These are phyloP conservation scores for Talaromyces nanjingensis DNA, from an alignment of 495 filamentous ascomycete species.

Conservation along the genomic window DNA sequence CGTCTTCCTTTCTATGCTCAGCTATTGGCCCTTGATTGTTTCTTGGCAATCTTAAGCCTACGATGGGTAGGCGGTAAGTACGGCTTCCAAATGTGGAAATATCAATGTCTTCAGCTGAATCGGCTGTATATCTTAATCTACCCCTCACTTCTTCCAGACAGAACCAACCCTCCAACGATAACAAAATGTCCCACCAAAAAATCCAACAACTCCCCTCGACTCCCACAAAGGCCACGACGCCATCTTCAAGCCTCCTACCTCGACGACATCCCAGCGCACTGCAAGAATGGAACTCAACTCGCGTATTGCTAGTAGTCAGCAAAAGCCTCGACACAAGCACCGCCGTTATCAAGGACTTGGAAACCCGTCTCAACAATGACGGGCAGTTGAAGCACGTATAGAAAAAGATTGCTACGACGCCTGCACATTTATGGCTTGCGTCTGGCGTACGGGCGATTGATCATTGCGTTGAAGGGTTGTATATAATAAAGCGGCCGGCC, in stretches of 20 bases:
- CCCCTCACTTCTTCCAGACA: neutral
- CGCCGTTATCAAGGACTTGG: neutral
- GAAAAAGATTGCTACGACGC: neutral
- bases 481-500: neutral
- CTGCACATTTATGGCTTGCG: neutral
- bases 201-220: neutral
- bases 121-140: neutral
- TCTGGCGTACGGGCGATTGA: neutral
- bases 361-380: neutral
- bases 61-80: neutral
- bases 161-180: neutral
- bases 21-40: neutral
- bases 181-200: neutral
- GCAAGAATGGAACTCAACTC: neutral
- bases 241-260: neutral
- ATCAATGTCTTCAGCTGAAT: neutral
- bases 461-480: neutral
- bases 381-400: neutral
- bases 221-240: neutral
- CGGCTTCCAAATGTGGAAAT: too few species aligned
- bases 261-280: conserved; percentile 1
- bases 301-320: neutral
- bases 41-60: neutral
- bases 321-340: neutral
- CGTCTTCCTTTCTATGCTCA: neutral